Percentiles rank a stretch among this genome's conserved stretches.
Evolutionary conservation across 139 green algal genomes (phyloP).

Genomic region (Chlorella sorokiniana): DNA sequence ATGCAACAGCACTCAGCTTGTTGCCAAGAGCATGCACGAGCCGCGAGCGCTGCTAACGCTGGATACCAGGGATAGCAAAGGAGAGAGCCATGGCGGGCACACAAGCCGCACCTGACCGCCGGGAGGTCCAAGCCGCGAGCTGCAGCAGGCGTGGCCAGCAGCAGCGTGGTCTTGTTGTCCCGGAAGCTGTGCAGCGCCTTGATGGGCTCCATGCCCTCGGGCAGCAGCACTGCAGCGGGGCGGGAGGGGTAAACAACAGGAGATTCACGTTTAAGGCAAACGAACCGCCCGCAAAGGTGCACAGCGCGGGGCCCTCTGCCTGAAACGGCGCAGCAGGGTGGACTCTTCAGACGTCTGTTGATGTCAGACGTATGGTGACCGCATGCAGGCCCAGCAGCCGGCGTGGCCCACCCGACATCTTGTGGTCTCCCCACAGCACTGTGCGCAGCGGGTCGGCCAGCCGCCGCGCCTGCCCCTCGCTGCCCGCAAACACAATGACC

Average conservation of each 20-base stretch:
- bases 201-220: constrained; percentile 74
- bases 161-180: constrained; percentile 69
- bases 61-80: neutral
- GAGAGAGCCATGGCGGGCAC: neutral
- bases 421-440: constrained; percentile 81
- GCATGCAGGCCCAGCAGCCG: neutral
- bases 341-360: too few relatives aligned
- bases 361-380: neutral
- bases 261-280: too few relatives aligned
- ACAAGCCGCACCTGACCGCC: constrained; percentile 55
- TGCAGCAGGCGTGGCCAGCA: constrained; percentile 72
- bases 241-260: too few relatives aligned
- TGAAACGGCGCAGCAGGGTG: too few relatives aligned
- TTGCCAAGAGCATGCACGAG: neutral
- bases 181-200: constrained; percentile 65
- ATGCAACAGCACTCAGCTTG: neutral
- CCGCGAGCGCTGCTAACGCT: neutral
- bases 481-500: constrained; percentile 70
- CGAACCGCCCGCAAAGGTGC: too few relatives aligned
- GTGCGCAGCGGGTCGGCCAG: constrained; percentile 67
- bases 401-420: constrained; percentile 45
- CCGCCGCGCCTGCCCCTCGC: constrained; percentile 51
- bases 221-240: constrained; percentile 70
- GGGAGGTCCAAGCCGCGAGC: constrained; percentile 85
- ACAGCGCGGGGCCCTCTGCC: too few relatives aligned